These are phyloP conservation scores for Cyclostephanos invisitatus DNA, from an alignment of 108 stramenopile genomes.

Conservation along the genomic window DNA sequence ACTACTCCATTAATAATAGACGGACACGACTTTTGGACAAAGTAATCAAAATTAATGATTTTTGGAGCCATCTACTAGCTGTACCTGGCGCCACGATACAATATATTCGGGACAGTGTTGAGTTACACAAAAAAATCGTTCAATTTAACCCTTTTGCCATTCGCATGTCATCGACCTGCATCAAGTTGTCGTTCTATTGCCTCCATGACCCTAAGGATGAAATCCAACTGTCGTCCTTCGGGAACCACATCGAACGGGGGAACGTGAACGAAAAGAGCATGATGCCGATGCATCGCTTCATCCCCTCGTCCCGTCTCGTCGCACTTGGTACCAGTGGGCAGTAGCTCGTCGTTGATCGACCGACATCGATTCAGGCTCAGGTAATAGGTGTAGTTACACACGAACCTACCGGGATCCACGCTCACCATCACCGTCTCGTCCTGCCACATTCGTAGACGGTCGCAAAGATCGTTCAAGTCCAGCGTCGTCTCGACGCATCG, in stretches of 20 bases:
- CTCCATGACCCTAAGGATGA: constrained; percentile 54
- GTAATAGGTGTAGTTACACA: constrained; percentile 87
- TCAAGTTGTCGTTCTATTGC: constrained; percentile 14
- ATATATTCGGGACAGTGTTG: no score
- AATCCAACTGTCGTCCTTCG: constrained; percentile 52
- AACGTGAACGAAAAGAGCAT: constrained; percentile 78
- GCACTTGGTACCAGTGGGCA: background rate
- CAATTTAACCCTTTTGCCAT: background rate
- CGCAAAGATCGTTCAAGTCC: constrained; percentile 37
- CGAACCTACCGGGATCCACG: constrained; percentile 82
- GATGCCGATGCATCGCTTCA: background rate
- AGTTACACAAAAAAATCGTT: no score
- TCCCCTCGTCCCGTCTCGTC: background rate
- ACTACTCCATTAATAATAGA: no score
- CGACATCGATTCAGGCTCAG: constrained; percentile 57
- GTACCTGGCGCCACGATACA: no score
- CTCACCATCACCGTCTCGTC: constrained; percentile 37
- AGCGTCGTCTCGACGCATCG: constrained; percentile 52
- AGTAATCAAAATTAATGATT: no score
- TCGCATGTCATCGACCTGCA: background rate
- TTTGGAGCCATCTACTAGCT: no score
- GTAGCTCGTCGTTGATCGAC: constrained; percentile 13
- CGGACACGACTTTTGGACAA: no score
- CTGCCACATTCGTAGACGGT: constrained; percentile 19
- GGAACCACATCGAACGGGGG: constrained; percentile 57